phyloP scores from a whole-genome alignment of 305 asterid species.

The Solanum hybrid region DNA sequence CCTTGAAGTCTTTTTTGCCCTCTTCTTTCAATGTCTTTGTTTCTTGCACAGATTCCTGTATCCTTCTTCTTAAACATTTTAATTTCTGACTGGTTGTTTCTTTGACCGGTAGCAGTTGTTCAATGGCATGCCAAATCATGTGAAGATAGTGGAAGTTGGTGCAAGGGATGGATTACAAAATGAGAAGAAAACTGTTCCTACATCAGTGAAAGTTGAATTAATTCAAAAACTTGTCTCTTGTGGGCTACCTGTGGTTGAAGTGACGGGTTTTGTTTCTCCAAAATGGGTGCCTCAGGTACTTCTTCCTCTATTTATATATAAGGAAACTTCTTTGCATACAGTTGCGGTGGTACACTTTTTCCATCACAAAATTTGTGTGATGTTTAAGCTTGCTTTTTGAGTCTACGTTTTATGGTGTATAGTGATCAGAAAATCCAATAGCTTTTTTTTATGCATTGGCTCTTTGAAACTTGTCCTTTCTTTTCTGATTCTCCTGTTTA shows the following conservation, averaged over 20 bases:
- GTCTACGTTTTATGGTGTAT: not conserved
- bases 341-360: not conserved
- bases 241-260: conserved; percentile 88
- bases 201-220: conserved; percentile 65
- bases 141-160: conserved; percentile 95
- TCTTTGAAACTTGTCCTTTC: conserved; percentile 1
- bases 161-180: conserved; percentile 96
- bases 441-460: not conserved
- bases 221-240: conserved; percentile 62
- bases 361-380: not conserved
- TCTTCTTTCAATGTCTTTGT: not conserved
- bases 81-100: not conserved
- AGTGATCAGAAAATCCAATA: not conserved
- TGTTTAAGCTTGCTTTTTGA: not conserved
- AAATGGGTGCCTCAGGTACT: conserved; percentile 99
- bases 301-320: not conserved
- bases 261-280: conserved; percentile 95
- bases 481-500: conserved; percentile 6
- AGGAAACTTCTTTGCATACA: not conserved
- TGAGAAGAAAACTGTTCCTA: conserved; percentile 75
- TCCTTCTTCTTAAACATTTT: not conserved
- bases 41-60: not conserved
- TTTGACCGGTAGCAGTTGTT: conserved; percentile 38
- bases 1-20: not conserved
- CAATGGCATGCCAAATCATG: conserved; percentile 57